Evolutionary conservation across 2,329 filamentous ascomycete genomes (phyloP).

Genomic region (Botryotinia convoluta): DNA sequence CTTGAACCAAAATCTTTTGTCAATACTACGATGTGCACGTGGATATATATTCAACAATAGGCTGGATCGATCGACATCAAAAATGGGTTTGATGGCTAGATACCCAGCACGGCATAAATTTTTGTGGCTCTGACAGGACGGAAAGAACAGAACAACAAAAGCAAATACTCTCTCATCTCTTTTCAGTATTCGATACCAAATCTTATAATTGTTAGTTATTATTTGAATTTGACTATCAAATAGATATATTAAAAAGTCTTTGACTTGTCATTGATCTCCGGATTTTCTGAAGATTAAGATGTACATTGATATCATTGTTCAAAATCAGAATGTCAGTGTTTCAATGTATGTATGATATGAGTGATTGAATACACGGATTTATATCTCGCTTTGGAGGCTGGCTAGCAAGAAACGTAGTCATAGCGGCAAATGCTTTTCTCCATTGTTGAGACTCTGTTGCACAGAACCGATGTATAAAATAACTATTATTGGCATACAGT

Average conservation of each 20-base stretch:
- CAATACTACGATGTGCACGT: not conserved
- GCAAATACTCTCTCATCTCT: not conserved
- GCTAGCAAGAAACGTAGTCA: not conserved
- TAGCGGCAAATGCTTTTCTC: not conserved
- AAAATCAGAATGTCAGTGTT: not conserved
- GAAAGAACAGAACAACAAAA: not conserved
- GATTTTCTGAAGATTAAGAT: not conserved
- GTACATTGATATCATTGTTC: not conserved
- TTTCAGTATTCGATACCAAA: not conserved
- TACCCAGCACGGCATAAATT: not conserved
- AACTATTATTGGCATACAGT: not conserved
- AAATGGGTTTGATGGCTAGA: not conserved
- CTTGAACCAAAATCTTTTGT: not conserved
- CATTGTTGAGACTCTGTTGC: not conserved
- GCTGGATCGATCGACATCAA: not conserved
- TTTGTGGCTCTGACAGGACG: not conserved
- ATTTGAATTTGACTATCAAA: not conserved
- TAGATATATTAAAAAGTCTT: not conserved
- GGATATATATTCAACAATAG: not conserved
- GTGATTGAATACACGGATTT: not conserved
- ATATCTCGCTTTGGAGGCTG: not conserved
- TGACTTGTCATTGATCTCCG: not conserved
- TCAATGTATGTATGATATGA: not conserved
- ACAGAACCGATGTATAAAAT: not conserved
- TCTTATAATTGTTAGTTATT: not conserved